A percentile compares a stretch with the other conserved stretches of the same genome.
Evolutionary conservation across 805 yeast genomes (phyloP).

Genomic region (Candida rishiriensis): DNA sequence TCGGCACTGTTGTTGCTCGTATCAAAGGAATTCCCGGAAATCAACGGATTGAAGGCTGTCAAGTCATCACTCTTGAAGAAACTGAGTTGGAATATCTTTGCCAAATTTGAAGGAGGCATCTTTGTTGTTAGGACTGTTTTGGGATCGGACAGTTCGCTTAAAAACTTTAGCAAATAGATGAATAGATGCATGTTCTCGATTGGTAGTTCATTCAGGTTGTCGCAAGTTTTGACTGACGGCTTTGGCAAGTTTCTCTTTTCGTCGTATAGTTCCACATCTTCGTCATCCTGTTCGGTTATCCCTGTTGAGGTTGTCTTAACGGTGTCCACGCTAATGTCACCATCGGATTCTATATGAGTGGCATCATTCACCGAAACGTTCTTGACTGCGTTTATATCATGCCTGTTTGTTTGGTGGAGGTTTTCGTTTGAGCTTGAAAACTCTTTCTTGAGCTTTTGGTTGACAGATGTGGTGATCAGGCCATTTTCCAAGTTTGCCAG

Average conservation of each 20-base stretch:
- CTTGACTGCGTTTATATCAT: too few relatives aligned
- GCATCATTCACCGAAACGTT: too few relatives aligned
- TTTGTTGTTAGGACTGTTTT: slow-evolving; percentile 27
- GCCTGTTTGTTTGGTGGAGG: too few relatives aligned
- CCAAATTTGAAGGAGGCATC: slow-evolving; percentile 33
- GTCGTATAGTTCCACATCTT: neutral
- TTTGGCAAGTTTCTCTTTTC: too few relatives aligned
- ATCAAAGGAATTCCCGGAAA: slow-evolving; percentile 4
- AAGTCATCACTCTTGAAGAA: slow-evolving; percentile 32
- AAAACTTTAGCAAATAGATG: slow-evolving; percentile 26
- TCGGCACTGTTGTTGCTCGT: slow-evolving; percentile 20
- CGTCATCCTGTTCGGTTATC: too few relatives aligned
- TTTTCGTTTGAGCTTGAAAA: slow-evolving; percentile 2
- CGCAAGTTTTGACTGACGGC: neutral
- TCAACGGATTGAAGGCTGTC: slow-evolving; percentile 14
- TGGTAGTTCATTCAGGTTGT: slow-evolving; percentile 18
- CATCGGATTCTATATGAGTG: slow-evolving; percentile 10
- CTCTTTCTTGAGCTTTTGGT: slow-evolving; percentile 16
- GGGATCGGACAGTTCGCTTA: slow-evolving; percentile 20
- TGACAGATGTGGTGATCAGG: slow-evolving; percentile 24
- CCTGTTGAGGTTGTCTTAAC: slow-evolving; percentile 5
- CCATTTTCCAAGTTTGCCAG: slow-evolving; percentile 28
- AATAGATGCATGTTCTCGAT: slow-evolving; percentile 29
- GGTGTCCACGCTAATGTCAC: slow-evolving; percentile 8
- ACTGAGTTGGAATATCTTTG: slow-evolving; percentile 36